These are phyloP conservation scores for Salvia rosmarinus DNA, from an alignment of 257 asterid genomes.

Conservation along the genomic window DNA sequence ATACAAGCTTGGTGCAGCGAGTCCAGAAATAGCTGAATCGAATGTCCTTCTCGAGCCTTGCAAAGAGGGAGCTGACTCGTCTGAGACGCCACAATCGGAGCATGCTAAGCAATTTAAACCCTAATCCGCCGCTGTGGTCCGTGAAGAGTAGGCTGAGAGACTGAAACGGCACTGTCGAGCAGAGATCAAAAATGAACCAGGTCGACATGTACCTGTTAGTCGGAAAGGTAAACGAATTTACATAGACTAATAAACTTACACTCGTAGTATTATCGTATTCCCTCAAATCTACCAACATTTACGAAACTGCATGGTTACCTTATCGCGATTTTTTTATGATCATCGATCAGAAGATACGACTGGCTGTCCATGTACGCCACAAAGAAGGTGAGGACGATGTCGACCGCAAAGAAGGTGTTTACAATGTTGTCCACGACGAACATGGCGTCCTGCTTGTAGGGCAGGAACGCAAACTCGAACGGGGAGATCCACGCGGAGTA, in stretches of 20 bases:
- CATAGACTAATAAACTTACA: too few species aligned
- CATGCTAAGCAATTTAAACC: slow-evolving; percentile 75
- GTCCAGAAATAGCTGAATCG: slow-evolving; percentile 94
- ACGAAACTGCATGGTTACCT: slow-evolving; percentile 50
- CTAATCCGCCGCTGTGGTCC: slow-evolving; percentile 67
- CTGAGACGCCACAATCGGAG: slow-evolving; percentile 95
- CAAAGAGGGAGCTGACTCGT: slow-evolving; percentile 84
- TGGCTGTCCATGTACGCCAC: slow-evolving; percentile 77
- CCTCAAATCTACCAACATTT: too few species aligned
- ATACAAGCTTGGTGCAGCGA: slow-evolving; percentile 74
- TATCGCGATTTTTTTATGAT: slow-evolving; percentile 62
- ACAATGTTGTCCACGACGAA: slow-evolving; percentile 73
- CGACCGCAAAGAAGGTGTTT: slow-evolving; percentile 75
- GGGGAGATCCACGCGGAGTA: slow-evolving; percentile 96
- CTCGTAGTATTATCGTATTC: too few species aligned
- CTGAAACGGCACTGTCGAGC: slow-evolving; percentile 81
- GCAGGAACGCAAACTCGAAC: slow-evolving; percentile 77
- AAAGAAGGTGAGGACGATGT: slow-evolving; percentile 81
- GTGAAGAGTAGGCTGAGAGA: slow-evolving; percentile 69
- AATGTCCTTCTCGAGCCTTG: slow-evolving; percentile 93
- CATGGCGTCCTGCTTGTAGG: slow-evolving; percentile 63
- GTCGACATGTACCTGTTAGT: slow-evolving; percentile 69
- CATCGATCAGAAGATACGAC: slow-evolving; percentile 70
- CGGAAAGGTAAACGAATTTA: too few species aligned
- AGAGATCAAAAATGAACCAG: slow-evolving; percentile 81